Percentiles rank a stretch among this genome's conserved stretches.
Evolutionary conservation across 1,139 yeast genomes (phyloP).

Genomic region (Yarrowia galli): DNA sequence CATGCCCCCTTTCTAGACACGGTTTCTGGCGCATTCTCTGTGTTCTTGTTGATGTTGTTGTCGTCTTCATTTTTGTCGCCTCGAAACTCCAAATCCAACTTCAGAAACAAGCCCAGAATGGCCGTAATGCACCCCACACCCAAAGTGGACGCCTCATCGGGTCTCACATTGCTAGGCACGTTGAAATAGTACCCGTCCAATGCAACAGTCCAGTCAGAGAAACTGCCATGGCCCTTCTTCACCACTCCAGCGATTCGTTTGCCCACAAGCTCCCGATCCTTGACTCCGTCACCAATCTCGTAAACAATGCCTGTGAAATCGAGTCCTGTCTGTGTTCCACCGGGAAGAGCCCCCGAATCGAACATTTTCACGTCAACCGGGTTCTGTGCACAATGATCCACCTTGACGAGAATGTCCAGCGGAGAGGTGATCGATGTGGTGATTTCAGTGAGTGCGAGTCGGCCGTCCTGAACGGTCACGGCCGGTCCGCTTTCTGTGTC

Average conservation of each 20-base stretch:
- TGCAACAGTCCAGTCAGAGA: conserved; percentile 25
- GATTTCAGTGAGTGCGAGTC: background rate
- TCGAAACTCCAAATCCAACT: background rate
- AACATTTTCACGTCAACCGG: conserved; percentile 29
- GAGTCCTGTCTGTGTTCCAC: background rate
- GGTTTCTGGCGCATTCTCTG: background rate
- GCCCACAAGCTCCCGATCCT: conserved; percentile 20
- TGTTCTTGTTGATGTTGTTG: background rate
- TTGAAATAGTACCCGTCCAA: conserved; percentile 14
- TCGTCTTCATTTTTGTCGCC: background rate
- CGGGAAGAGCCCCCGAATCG: background rate
- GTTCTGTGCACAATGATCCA: conserved; percentile 17
- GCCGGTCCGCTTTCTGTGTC: conserved; percentile 19
- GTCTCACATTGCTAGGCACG: background rate
- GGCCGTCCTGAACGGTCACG: background rate
- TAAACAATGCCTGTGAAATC: conserved; percentile 22
- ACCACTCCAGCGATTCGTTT: conserved; percentile 17
- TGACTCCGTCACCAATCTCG: conserved; percentile 28
- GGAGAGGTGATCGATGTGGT: background rate
- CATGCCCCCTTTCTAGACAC: conserved; percentile 16
- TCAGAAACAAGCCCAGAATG: conserved; percentile 8
- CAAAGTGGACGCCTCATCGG: conserved; percentile 11
- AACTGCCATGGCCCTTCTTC: conserved; percentile 5
- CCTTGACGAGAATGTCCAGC: conserved; percentile 15
- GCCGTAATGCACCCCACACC: conserved; percentile 16